Percentiles rank a stretch among this genome's conserved stretches.
Evolutionary conservation across 2,329 filamentous ascomycete species (phyloP).

Genomic region (Aspergillus tanneri): DNA sequence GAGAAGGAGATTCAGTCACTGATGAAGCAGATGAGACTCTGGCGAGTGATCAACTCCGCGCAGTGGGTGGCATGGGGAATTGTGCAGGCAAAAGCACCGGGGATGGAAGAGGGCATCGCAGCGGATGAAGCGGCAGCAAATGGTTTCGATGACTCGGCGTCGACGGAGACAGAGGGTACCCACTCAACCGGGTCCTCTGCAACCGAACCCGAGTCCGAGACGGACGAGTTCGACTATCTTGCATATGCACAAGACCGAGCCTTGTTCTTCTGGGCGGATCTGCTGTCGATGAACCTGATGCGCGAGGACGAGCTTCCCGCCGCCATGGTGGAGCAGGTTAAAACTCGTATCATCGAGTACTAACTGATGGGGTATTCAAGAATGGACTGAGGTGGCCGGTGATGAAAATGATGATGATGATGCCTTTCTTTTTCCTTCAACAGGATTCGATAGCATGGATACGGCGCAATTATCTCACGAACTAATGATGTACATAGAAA

Average conservation of each 20-base stretch:
- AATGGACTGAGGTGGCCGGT: not conserved
- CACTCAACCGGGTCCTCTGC: conserved; percentile 21
- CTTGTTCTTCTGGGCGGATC: conserved; percentile 93
- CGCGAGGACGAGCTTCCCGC: conserved; percentile 73
- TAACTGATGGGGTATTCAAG: conserved; percentile 33
- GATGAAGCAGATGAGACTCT: conserved; percentile 75
- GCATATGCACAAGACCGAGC: conserved; percentile 87
- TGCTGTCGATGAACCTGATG: conserved; percentile 72
- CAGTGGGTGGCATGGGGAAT: conserved; percentile 97
- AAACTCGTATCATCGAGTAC: conserved; percentile 62
- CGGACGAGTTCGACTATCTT: conserved; percentile 88
- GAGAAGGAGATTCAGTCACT: conserved; percentile 70
- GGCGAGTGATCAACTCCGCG: conserved; percentile 83
- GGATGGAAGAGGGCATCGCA: conserved; percentile 54
- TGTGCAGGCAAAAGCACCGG: conserved; percentile 85
- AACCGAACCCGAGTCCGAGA: conserved; percentile 53
- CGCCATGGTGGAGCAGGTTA: conserved; percentile 63
- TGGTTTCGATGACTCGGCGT: conserved; percentile 10
- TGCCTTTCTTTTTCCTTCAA: conserved; percentile 3
- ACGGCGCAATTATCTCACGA: not conserved
- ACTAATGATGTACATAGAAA: not conserved
- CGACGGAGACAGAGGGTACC: conserved; percentile 9
- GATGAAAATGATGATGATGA: conserved; percentile 1
- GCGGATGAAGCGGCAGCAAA: conserved; percentile 20
- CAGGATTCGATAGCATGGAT: conserved; percentile 1